Evolutionary conservation across 2,329 filamentous ascomycete genomes (phyloP).

Genomic region (Cordyceps fumosorosea): DNA sequence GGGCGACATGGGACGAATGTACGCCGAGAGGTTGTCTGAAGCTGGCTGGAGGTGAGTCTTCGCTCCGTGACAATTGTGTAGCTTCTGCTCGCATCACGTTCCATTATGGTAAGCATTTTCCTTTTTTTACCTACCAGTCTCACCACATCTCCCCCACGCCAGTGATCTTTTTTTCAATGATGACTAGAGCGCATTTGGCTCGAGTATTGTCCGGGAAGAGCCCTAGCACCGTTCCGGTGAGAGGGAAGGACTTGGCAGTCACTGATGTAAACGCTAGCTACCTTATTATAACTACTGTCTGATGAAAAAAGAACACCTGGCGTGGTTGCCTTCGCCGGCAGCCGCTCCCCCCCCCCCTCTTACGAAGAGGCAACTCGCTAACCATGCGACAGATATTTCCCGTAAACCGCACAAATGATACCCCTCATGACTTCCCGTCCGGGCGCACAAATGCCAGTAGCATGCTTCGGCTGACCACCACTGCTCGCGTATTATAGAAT

Average conservation of each 20-base stretch:
- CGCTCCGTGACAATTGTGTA: slow-evolving; percentile 2
- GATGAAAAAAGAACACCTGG: slow-evolving; percentile 41
- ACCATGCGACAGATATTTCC: slow-evolving; percentile 1
- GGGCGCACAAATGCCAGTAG: not conserved
- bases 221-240: slow-evolving; percentile 71
- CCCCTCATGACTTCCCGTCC: slow-evolving; percentile 14
- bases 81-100: slow-evolving; percentile 12
- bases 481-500: slow-evolving; percentile 52
- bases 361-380: slow-evolving; percentile 3
- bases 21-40: slow-evolving; percentile 77
- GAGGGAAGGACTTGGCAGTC: slow-evolving; percentile 60
- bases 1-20: slow-evolving; percentile 99
- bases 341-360: slow-evolving; percentile 10
- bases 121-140: not conserved
- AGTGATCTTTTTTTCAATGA: slow-evolving; percentile 53
- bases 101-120: slow-evolving; percentile 32
- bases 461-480: slow-evolving; percentile 7
- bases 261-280: slow-evolving; percentile 99
- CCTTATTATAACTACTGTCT: slow-evolving; percentile 78
- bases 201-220: slow-evolving; percentile 72
- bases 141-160: not conserved
- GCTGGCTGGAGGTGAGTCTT: slow-evolving; percentile 85
- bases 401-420: slow-evolving; percentile 9
- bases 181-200: slow-evolving; percentile 99
- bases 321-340: slow-evolving; percentile 9